A percentile compares a stretch with the other conserved stretches of the same genome.
Evolutionary conservation across 2,329 filamentous ascomycete genomes (phyloP).

Genomic region (Didymella arachidicola): DNA sequence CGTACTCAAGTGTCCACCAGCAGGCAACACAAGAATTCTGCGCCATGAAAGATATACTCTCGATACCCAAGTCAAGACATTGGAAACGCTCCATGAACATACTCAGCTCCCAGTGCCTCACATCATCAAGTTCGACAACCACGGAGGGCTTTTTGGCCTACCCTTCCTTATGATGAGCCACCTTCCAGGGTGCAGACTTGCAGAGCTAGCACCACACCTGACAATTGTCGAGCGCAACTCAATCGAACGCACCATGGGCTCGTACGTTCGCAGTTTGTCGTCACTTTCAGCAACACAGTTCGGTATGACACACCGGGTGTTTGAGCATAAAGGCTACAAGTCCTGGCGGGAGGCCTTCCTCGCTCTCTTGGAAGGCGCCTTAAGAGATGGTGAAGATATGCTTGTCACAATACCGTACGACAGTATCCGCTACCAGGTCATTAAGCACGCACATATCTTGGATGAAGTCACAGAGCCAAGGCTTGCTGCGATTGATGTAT

Average conservation of each 20-base stretch:
- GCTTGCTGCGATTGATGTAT: constrained; percentile 61
- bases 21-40: constrained; percentile 49
- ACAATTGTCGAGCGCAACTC: constrained; percentile 45
- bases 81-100: constrained; percentile 50
- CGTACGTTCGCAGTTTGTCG: constrained; percentile 53
- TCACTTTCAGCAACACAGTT: constrained; percentile 59
- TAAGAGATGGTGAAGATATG: constrained; percentile 67
- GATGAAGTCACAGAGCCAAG: constrained; percentile 60
- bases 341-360: constrained; percentile 64
- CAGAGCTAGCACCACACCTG: constrained; percentile 42
- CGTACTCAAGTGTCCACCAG: constrained; percentile 53
- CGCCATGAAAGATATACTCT: constrained; percentile 54
- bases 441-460: constrained; percentile 54
- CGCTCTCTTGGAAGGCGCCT: constrained; percentile 59
- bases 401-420: constrained; percentile 65
- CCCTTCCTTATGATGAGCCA: constrained; percentile 48
- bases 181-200: constrained; percentile 46
- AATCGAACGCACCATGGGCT: constrained; percentile 53
- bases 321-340: constrained; percentile 54
- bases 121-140: constrained; percentile 50
- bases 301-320: constrained; percentile 59
- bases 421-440: constrained; percentile 60
- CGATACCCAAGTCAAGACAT: constrained; percentile 50
- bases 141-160: constrained; percentile 38
- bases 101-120: constrained; percentile 50